These are phyloP conservation scores for Clitopilus passeckerianus DNA, from an alignment of 768 basidiomycete genomes.

Conservation along the genomic window DNA sequence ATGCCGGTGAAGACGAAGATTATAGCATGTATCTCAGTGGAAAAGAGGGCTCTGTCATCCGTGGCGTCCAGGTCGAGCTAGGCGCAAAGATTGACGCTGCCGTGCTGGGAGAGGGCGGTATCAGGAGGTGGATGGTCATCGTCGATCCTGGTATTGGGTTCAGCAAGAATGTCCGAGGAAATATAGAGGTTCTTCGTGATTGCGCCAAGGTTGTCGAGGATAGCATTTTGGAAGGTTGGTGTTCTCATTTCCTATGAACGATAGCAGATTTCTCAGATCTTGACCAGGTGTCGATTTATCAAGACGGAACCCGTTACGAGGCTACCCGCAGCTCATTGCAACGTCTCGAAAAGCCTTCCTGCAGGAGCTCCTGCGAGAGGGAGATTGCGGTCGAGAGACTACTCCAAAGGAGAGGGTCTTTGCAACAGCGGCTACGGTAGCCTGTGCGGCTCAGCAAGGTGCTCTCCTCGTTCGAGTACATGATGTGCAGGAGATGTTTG, in stretches of 20 bases:
- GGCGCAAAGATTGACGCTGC: slow-evolving; percentile 61
- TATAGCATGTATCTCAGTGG: slow-evolving; percentile 40
- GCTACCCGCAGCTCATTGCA: slow-evolving; percentile 71
- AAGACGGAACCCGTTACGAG: slow-evolving; percentile 43
- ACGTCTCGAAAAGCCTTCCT: slow-evolving; percentile 83
- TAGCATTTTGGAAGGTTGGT: slow-evolving; percentile 20
- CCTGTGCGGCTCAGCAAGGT: slow-evolving; percentile 71
- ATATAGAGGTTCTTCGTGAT: slow-evolving; percentile 61
- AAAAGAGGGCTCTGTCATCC: slow-evolving; percentile 43
- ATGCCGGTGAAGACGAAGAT: slow-evolving; percentile 71
- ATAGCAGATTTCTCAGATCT: background rate
- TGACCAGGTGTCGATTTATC: slow-evolving; percentile 8
- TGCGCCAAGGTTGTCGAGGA: slow-evolving; percentile 42
- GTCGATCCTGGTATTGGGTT: slow-evolving; percentile 94
- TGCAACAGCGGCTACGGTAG: slow-evolving; percentile 76
- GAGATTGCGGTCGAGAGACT: slow-evolving; percentile 49
- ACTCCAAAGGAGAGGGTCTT: slow-evolving; percentile 62
- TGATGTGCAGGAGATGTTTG: slow-evolving; percentile 66
- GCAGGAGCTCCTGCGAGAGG: slow-evolving; percentile 53
- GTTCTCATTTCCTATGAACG: background rate
- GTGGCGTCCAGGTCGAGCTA: slow-evolving; percentile 71
- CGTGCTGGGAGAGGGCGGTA: slow-evolving; percentile 62
- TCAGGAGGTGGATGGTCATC: slow-evolving; percentile 85
- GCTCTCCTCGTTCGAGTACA: slow-evolving; percentile 79
- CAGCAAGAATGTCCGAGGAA: slow-evolving; percentile 78